These are phyloP conservation scores for Suillus cothurnatus DNA, from an alignment of 768 basidiomycete species.

Conservation along the genomic window DNA sequence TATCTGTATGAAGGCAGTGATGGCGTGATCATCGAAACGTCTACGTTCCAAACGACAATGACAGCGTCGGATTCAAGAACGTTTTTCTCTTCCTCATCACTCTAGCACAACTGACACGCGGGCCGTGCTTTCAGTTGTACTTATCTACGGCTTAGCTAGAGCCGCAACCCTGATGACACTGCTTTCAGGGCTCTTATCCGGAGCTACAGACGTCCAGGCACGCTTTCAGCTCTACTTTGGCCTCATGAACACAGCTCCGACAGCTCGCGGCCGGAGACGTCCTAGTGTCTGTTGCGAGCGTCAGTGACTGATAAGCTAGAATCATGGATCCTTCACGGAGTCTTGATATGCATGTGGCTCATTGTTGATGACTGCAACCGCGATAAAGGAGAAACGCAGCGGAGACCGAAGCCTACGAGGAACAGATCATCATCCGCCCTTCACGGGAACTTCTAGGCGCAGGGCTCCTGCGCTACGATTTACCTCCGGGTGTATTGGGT, in stretches of 20 bases:
- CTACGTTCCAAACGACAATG: slow-evolving; percentile 42
- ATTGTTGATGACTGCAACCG: neutral
- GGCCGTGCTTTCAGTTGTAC: slow-evolving; percentile 33
- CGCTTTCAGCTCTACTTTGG: slow-evolving; percentile 12
- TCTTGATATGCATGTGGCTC: neutral
- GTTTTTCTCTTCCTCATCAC: neutral
- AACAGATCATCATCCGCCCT: neutral
- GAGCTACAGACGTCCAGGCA: slow-evolving; percentile 55
- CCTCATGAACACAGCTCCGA: slow-evolving; percentile 12
- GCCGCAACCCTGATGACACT: slow-evolving; percentile 27
- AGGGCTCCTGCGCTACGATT: neutral
- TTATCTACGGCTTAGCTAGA: slow-evolving; percentile 49
- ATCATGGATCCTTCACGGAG: too few relatives aligned
- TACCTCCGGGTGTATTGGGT: neutral
- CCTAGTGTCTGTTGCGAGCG: slow-evolving; percentile 6
- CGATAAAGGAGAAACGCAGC: neutral
- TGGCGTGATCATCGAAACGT: slow-evolving; percentile 54
- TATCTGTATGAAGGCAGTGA: slow-evolving; percentile 46
- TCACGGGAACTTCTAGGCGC: neutral
- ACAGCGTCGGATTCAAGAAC: slow-evolving; percentile 58
- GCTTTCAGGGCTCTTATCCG: slow-evolving; percentile 44
- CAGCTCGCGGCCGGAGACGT: slow-evolving; percentile 8
- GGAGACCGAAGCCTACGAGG: neutral
- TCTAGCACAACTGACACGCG: neutral
- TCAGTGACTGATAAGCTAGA: slow-evolving; percentile 1